These are phyloP conservation scores for Kwoniella europaea DNA, from an alignment of 768 basidiomycete species.

Conservation along the genomic window DNA sequence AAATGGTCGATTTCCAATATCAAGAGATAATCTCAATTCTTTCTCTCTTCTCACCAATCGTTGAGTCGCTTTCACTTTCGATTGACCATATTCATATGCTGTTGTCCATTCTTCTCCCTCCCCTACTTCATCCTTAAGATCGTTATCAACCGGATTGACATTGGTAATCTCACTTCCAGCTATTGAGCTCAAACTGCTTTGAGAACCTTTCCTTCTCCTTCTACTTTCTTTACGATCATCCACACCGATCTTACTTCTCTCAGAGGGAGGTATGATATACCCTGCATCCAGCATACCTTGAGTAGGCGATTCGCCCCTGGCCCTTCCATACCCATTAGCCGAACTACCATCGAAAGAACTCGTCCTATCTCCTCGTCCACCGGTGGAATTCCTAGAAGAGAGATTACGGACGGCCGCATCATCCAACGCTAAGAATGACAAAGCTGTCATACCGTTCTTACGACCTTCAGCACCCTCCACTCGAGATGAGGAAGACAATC, in stretches of 20 bases:
- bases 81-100: constrained; percentile 11
- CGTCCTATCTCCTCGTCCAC: not conserved
- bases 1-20: not conserved
- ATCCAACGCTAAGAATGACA: constrained; percentile 21
- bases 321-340: not conserved
- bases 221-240: constrained; percentile 4
- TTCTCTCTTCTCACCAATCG: not conserved
- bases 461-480: constrained; percentile 4
- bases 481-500: constrained; percentile 7
- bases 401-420: constrained; percentile 2
- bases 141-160: not conserved
- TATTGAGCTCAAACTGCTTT: constrained; percentile 6
- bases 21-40: constrained; percentile 5
- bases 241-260: constrained; percentile 19
- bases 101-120: constrained; percentile 11
- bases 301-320: not conserved
- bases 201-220: constrained; percentile 5
- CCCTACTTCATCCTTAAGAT: not conserved
- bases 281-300: not conserved
- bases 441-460: constrained; percentile 6
- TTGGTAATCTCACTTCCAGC: constrained; percentile 12
- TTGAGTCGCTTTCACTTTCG: not conserved
- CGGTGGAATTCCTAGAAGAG: not conserved
- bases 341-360: constrained; percentile 8
- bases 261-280: constrained; percentile 25